Evolutionary conservation across 2,329 filamentous ascomycete species (phyloP).

Genomic region (Thielaviopsis euricoi): DNA sequence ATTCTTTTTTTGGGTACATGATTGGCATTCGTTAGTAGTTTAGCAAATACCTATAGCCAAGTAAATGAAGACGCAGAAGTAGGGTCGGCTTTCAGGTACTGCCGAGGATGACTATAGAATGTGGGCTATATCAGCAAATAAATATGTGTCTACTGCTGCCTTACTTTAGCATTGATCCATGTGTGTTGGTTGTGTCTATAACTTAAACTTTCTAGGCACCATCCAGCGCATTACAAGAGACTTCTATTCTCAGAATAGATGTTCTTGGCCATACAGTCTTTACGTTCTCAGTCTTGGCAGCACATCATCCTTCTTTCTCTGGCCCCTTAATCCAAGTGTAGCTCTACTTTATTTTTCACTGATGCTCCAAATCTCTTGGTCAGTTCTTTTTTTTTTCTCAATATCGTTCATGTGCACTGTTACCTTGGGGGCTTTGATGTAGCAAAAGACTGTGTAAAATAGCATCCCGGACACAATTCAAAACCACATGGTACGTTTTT

Average conservation of each 20-base stretch:
- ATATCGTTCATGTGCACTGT: background rate
- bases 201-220: too few relatives aligned
- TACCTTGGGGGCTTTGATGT: background rate
- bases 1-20: background rate
- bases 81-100: too few relatives aligned
- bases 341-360: background rate
- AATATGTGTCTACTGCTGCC: background rate
- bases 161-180: background rate
- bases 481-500: background rate
- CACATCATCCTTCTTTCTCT: background rate
- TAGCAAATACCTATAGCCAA: too few relatives aligned
- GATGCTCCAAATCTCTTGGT: background rate
- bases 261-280: background rate
- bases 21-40: background rate
- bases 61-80: too few relatives aligned
- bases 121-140: background rate
- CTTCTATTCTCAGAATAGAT: background rate
- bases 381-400: background rate
- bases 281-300: background rate
- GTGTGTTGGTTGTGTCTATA: too few relatives aligned
- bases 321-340: background rate
- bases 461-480: background rate
- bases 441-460: background rate
- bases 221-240: background rate
- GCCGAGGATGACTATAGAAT: too few relatives aligned